Evolutionary conservation across 2,329 filamentous ascomycete species (phyloP).

Genomic region (Colletotrichum horii): DNA sequence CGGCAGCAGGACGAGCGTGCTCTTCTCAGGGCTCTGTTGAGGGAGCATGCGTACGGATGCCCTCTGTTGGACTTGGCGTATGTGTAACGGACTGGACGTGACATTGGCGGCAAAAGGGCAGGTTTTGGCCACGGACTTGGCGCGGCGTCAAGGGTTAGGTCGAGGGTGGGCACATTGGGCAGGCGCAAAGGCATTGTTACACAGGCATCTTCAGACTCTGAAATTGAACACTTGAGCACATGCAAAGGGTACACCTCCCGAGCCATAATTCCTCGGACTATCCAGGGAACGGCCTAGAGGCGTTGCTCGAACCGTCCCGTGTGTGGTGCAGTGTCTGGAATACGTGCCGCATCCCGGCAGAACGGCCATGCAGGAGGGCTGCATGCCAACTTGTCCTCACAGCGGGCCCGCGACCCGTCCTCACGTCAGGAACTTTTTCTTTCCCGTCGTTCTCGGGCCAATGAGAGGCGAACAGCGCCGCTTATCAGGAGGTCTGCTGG

Average conservation of each 20-base stretch:
- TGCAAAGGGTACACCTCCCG: neutral
- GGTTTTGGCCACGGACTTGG: neutral
- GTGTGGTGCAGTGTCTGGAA: neutral
- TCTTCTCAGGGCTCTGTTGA: neutral
- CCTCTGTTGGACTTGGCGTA: neutral
- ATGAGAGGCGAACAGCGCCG: neutral
- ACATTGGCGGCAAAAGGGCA: neutral
- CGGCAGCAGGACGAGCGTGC: neutral
- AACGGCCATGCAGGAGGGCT: neutral
- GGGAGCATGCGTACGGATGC: neutral
- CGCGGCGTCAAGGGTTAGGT: neutral
- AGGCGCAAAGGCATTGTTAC: neutral
- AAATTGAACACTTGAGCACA: neutral
- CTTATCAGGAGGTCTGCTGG: neutral
- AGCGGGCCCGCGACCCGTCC: neutral
- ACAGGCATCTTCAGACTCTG: neutral
- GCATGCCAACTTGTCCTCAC: neutral
- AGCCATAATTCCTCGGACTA: neutral
- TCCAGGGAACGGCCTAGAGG: neutral
- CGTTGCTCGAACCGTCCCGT: neutral
- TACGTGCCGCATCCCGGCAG: neutral
- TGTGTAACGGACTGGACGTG: neutral
- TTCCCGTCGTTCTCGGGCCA: neutral
- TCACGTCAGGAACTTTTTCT: neutral
- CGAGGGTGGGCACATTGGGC: neutral